Base-by-base conservation (phyloP, 1,284 basidiomycete genomes). In the Apiotrichum gamsii region DNA sequence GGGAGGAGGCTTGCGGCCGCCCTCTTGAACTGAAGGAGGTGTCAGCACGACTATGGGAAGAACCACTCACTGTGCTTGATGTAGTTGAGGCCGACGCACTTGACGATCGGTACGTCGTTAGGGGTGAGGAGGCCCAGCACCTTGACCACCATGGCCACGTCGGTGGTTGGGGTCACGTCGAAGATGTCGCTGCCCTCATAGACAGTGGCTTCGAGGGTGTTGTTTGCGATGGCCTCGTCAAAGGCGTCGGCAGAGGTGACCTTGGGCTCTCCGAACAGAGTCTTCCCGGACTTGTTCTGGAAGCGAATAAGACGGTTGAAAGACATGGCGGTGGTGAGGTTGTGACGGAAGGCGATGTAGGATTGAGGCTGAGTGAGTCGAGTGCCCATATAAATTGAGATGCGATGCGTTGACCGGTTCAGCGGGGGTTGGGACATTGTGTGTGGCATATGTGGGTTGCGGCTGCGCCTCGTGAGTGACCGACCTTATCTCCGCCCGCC, bases 1-100 rank as follows among this genome's bases (percentile, higher is more conserved):
- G 3, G 82, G 83, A 25, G 31, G 56, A 10, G 54, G 39, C 9
- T 34, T 23, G 16, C 59, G 41, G 1, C 51, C 45, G 15, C 45
- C 51, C 24, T 64, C 64, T 4, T 41, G 20, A 32, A 56, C 54
- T 56, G n/a, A n/a, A n/a, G n/a, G n/a, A 21, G 10, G 19, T 8
- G n/a, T 43, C 24, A 30, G 21, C 4, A 31, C 30, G 11, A 20
- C 4, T 16, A 18, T 11, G 5, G n/a, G 5, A 10, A n/a, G 30
- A 15, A 10, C 8, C 4, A 51, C 47, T 39, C 39, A 38, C 51
- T 51, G 39, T 59, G 57, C 15, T 54, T 44, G 20, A 35, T 40
- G 48, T 59, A 59, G 40, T 55, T 58, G 31, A 62, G 41, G 6
- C 60, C 62, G 16, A 56, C 59, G 33, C 54, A 56, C 34, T 55